Percentiles rank a stretch among this genome's conserved stretches.
Evolutionary conservation across 108 stramenopile species (phyloP).

Genomic region (Pseudonitzschia multiseries): DNA sequence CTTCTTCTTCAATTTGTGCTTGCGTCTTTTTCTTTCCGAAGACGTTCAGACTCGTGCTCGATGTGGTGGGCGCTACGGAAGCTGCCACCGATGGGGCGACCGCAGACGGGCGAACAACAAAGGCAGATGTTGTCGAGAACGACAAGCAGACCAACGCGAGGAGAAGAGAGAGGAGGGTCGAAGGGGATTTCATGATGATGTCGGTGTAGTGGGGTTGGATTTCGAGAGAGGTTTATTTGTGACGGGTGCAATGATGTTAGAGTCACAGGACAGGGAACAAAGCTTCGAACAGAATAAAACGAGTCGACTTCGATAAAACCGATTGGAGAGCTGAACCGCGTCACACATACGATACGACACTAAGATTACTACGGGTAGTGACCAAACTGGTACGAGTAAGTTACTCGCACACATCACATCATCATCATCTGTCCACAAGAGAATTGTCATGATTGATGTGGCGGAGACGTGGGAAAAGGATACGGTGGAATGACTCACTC

Average conservation of each 20-base stretch:
- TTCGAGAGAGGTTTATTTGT: neutral
- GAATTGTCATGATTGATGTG: slow-evolving; percentile 2
- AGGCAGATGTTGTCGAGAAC: slow-evolving; percentile 21
- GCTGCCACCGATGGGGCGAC: neutral
- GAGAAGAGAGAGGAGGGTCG: neutral
- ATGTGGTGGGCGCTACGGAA: neutral
- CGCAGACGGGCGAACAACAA: slow-evolving; percentile 22
- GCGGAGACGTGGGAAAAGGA: neutral
- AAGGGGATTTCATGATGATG: slow-evolving; percentile 5
- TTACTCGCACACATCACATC: neutral
- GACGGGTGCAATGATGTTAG: neutral
- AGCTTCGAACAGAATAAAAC: too few relatives aligned
- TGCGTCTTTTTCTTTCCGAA: slow-evolving; percentile 80
- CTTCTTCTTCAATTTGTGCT: slow-evolving; percentile 64
- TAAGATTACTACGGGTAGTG: too few relatives aligned
- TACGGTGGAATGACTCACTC: neutral
- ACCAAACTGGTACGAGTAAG: too few relatives aligned
- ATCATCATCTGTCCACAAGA: neutral
- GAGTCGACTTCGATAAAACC: neutral
- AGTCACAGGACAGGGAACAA: too few relatives aligned
- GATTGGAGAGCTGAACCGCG: neutral
- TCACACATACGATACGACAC: neutral
- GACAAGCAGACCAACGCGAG: slow-evolving; percentile 5
- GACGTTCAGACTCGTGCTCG: slow-evolving; percentile 66
- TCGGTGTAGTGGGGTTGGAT: neutral